Evolutionary conservation across 139 green algal genomes (phyloP).

Genomic region (Tetraselmis striata): DNA sequence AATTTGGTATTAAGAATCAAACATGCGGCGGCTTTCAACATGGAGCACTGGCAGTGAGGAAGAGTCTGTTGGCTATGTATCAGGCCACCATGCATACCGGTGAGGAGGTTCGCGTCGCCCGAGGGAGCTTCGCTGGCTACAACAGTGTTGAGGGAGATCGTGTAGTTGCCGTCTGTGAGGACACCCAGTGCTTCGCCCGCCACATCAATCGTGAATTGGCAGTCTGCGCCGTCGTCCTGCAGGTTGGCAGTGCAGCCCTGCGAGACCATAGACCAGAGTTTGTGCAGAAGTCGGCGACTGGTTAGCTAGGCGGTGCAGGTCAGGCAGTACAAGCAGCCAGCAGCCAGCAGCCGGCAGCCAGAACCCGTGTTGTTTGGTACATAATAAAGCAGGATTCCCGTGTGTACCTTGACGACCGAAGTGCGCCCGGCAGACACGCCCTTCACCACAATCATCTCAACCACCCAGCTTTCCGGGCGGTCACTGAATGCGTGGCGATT

Average conservation of each 20-base stretch:
- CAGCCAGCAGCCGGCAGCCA: too few relatives aligned
- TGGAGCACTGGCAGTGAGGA: too few relatives aligned
- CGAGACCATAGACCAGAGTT: too few relatives aligned
- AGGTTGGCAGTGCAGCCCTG: not conserved
- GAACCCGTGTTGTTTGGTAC: too few relatives aligned
- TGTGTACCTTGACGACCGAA: not conserved
- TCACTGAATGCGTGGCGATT: not conserved
- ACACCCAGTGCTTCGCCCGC: not conserved
- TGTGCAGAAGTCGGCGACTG: too few relatives aligned
- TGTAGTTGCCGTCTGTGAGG: slow-evolving; percentile 2
- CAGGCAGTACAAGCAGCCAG: too few relatives aligned
- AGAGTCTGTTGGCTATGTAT: too few relatives aligned
- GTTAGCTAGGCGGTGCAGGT: too few relatives aligned
- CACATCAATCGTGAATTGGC: slow-evolving; percentile 7
- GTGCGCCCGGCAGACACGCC: not conserved
- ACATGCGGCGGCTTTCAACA: too few relatives aligned
- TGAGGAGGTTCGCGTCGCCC: not conserved
- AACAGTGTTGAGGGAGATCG: slow-evolving; percentile 6
- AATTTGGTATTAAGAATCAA: too few relatives aligned
- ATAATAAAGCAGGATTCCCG: too few relatives aligned
- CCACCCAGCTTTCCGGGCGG: not conserved
- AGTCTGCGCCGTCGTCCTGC: not conserved
- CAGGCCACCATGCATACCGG: too few relatives aligned
- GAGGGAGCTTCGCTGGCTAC: not conserved
- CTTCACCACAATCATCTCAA: not conserved